Evolutionary conservation across 768 basidiomycete genomes (phyloP).

Genomic region (Paxillus involutus): DNA sequence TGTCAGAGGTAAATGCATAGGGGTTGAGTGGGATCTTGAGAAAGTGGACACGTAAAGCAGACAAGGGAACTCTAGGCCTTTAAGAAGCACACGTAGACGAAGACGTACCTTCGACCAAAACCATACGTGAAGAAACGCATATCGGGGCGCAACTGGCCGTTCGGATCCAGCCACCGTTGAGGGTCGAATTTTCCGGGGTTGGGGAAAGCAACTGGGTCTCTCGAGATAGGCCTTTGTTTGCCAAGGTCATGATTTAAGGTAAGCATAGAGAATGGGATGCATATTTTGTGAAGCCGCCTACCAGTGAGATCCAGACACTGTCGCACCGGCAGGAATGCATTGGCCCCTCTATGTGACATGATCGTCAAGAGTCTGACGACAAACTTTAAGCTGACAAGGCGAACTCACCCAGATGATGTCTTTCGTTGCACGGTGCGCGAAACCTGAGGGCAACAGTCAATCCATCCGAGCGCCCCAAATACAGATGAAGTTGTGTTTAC

Average conservation of each 20-base stretch:
- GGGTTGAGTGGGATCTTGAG: too few species aligned
- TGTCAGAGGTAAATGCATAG: too few species aligned
- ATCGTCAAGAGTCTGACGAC: conserved; percentile 32
- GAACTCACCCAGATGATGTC: conserved; percentile 59
- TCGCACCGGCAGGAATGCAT: conserved; percentile 23
- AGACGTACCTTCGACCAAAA: conserved; percentile 39
- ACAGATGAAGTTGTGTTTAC: conserved; percentile 12
- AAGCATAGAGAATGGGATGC: too few species aligned
- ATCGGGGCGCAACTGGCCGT: conserved; percentile 45
- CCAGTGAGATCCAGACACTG: conserved; percentile 21
- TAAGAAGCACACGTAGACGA: too few species aligned
- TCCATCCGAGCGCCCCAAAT: too few species aligned
- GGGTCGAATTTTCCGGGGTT: conserved; percentile 53
- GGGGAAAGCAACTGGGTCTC: conserved; percentile 50
- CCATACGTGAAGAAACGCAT: conserved; percentile 50
- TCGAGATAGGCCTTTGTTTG: conserved; percentile 42
- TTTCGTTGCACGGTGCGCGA: conserved; percentile 60
- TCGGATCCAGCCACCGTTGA: conserved; percentile 45
- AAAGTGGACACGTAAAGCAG: too few species aligned
- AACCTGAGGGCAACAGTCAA: conserved; percentile 25
- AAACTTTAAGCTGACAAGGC: background rate
- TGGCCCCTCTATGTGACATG: conserved; percentile 12
- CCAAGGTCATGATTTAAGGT: too few species aligned
- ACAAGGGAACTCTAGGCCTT: too few species aligned
- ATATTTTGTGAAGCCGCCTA: background rate